Evolutionary conservation across 768 basidiomycete species (phyloP).

Genomic region (Naganishia friedmannii): DNA sequence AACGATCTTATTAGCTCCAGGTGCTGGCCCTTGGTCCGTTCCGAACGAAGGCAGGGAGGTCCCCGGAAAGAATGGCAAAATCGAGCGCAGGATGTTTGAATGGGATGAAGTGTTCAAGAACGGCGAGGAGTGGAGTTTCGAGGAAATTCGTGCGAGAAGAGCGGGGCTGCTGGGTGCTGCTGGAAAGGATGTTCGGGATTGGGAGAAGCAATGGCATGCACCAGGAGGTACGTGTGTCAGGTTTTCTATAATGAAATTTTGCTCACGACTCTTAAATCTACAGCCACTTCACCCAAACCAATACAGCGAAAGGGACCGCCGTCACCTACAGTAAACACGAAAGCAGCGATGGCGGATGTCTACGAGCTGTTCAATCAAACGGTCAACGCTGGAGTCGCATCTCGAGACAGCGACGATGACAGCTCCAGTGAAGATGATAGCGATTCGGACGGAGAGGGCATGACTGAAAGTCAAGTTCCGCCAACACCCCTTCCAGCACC

Average conservation of each 20-base stretch:
- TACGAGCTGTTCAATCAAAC: slow-evolving; percentile 86
- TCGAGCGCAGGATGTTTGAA: slow-evolving; percentile 50
- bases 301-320: slow-evolving; percentile 40
- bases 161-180: slow-evolving; percentile 38
- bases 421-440: slow-evolving; percentile 44
- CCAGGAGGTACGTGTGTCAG: slow-evolving; percentile 38
- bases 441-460: slow-evolving; percentile 36
- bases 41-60: slow-evolving; percentile 46
- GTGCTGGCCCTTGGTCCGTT: slow-evolving; percentile 40
- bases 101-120: slow-evolving; percentile 68
- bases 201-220: slow-evolving; percentile 47
- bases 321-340: slow-evolving; percentile 87
- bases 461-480: slow-evolving; percentile 27
- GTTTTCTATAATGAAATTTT: not conserved
- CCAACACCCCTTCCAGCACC: slow-evolving; percentile 46
- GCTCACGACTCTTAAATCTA: not conserved
- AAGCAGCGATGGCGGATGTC: slow-evolving; percentile 87
- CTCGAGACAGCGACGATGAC: slow-evolving; percentile 34
- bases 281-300: slow-evolving; percentile 42
- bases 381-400: slow-evolving; percentile 46
- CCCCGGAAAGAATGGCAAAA: slow-evolving; percentile 40
- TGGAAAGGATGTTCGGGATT: slow-evolving; percentile 45
- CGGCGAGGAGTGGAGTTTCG: slow-evolving; percentile 75
- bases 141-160: slow-evolving; percentile 60
- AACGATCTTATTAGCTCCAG: slow-evolving; percentile 4